A percentile compares a stretch with the other conserved stretches of the same genome.
These are phyloP conservation scores for Cryphonectria japonica DNA, from an alignment of 2,329 filamentous ascomycete genomes.

Conservation along the genomic window DNA sequence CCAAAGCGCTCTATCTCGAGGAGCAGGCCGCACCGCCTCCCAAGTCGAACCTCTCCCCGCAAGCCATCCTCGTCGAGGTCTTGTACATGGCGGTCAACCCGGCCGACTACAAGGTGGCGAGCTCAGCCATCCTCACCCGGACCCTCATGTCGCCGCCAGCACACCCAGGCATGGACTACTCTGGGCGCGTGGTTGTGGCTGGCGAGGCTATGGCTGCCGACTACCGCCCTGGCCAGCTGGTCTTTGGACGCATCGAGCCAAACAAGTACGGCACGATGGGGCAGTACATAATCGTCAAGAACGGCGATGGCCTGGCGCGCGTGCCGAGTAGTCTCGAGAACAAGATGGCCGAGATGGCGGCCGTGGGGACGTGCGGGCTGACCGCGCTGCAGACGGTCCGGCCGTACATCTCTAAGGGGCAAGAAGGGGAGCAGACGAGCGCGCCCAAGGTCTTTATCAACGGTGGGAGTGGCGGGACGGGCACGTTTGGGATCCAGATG, in stretches of 20 bases:
- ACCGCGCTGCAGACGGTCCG: conserved; percentile 54
- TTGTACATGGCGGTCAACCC: conserved; percentile 61
- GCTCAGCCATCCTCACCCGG: conserved; percentile 48
- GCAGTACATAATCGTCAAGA: conserved; percentile 43
- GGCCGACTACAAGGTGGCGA: conserved; percentile 66
- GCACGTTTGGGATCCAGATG: conserved; percentile 64
- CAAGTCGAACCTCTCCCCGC: conserved; percentile 39
- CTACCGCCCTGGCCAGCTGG: conserved; percentile 45
- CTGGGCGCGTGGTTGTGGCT: conserved; percentile 46
- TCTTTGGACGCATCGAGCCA: conserved; percentile 46
- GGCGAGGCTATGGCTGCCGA: conserved; percentile 35
- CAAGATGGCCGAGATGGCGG: conserved; percentile 44
- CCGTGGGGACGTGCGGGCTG: conserved; percentile 48
- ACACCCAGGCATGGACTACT: conserved; percentile 55
- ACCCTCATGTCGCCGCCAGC: conserved; percentile 46
- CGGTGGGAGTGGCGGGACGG: conserved; percentile 65
- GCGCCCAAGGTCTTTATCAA: conserved; percentile 64
- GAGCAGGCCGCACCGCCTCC: conserved; percentile 46
- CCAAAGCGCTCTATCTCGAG: conserved; percentile 56
- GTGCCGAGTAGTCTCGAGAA: conserved; percentile 48
- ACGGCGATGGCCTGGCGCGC: conserved; percentile 37
- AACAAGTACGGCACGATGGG: conserved; percentile 40
- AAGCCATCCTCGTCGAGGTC: conserved; percentile 60
- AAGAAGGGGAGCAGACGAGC: conserved; percentile 27
- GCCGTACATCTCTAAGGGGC: conserved; percentile 40